A percentile compares a stretch with the other conserved stretches of the same genome.
phyloP scores from a whole-genome alignment of 192 early-diverging fungal species.

The Gonapodya prolifera region DNA sequence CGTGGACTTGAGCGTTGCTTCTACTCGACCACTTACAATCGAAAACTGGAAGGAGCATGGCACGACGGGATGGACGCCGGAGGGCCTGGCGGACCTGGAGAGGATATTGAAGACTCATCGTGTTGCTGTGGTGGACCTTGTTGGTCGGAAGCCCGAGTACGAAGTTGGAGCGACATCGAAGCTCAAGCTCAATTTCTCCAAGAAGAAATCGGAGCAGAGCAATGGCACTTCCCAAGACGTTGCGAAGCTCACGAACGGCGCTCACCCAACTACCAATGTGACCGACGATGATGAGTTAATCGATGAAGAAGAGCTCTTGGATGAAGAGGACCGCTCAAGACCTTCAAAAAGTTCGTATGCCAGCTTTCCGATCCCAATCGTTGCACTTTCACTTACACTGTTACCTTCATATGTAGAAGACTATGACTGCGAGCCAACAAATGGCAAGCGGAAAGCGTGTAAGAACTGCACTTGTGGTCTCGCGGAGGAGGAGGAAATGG shows the following conservation, averaged over 20 bases:
- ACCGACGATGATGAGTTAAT: constrained; percentile 64
- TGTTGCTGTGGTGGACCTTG: constrained; percentile 29
- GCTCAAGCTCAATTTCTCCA: constrained; percentile 66
- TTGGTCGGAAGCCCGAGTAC: constrained; percentile 68
- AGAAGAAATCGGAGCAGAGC: constrained; percentile 24
- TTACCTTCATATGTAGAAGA: constrained; percentile 27
- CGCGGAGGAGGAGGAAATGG: constrained; percentile 53
- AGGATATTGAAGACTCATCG: constrained; percentile 24
- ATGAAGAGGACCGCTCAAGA: constrained; percentile 66
- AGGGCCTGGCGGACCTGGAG: constrained; percentile 21
- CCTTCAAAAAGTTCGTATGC: constrained; percentile 33
- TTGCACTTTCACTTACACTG: constrained; percentile 20
- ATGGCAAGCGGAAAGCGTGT: constrained; percentile 79
- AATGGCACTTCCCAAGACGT: constrained; percentile 5
- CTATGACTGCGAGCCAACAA: constrained; percentile 54
- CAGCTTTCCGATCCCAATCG: constrained; percentile 29
- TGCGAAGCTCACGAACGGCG: constrained; percentile 1
- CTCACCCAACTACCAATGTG: constrained; percentile 21
- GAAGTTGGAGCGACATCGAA: constrained; percentile 63
- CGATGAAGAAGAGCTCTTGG: constrained; percentile 76
- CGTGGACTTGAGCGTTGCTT: constrained; percentile 41
- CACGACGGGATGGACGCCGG: constrained; percentile 39
- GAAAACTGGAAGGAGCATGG: constrained; percentile 29
- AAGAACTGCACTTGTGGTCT: constrained; percentile 95
- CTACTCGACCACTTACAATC: constrained; percentile 23